Evolutionary conservation across 2,329 filamentous ascomycete species (phyloP), one percentile per base, ranked within the genome.

Genomic region (Talaromyces amestolkiae): DNA sequence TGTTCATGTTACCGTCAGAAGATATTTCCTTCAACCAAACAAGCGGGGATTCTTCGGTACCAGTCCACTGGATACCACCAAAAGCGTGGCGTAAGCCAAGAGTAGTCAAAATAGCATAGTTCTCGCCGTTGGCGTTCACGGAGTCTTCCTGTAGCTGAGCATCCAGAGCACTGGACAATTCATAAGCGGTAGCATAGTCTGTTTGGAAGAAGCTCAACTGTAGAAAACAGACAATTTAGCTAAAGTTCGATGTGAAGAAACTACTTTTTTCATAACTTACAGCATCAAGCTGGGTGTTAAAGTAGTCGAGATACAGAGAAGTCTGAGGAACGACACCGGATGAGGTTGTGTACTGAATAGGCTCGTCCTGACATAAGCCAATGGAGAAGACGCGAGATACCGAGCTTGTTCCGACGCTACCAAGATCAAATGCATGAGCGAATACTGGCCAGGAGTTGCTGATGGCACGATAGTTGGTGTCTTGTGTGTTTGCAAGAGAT

Each of bases 81-180:
- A 84, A 84, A 1, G 79, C 80, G 63, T 87, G 84, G 22, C 84
- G 81, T 15, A 79, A 77, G 17, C 81, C 80, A 1, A 86, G 77
- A 3, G 83, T 81, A 4, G 84, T 82, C 59, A 86, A 77, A 3
- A 77, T 77, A 15, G 80, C 72, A 66, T 85, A 85, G 65, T 85
- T 75, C 45, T 81, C 71, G 1, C 83, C 83, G 39, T 77, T 81
- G 4, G 76, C 78, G 35, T 73, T 74, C 49, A 75, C 71, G 1
- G 83, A 83, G 65, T 85, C 83, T 0, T 63, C 67, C 0, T 75
- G 72, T 22, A 85, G 76, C 65, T 77, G 74, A 13, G 70, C 68
- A 65, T 85, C 83, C 37, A 85, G 74, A 8, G 72, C 70, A 1
- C 71, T 70, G 0, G 78, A 78, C 2, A 81, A 67, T 5, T 63